Conservation (phyloP, 352 stramenopile genomes). For the Pythium biforme region DNA sequence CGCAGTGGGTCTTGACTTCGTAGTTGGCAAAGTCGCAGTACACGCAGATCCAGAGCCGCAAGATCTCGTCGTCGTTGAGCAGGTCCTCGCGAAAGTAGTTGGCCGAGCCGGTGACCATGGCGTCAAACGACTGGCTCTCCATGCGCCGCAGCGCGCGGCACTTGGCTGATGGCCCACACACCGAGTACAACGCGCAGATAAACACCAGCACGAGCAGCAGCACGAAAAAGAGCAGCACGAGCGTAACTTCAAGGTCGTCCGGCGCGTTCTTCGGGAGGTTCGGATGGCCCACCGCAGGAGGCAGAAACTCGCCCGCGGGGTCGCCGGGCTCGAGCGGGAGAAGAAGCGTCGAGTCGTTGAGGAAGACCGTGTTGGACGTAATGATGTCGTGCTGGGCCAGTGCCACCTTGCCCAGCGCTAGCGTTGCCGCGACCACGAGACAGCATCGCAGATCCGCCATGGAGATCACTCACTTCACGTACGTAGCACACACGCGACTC, state of each 20-base stretch:
- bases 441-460: neutral
- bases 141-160: slow-evolving; percentile 21
- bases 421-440: neutral
- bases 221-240: slow-evolving; percentile 39
- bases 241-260: slow-evolving; percentile 29
- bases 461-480: neutral
- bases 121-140: slow-evolving; percentile 29
- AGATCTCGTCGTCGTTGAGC: slow-evolving; percentile 48
- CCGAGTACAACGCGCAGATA: slow-evolving; percentile 33
- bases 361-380: neutral
- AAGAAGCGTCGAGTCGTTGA: neutral
- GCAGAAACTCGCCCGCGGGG: slow-evolving; percentile 3
- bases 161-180: slow-evolving; percentile 30
- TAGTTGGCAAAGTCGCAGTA: slow-evolving; percentile 66
- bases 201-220: slow-evolving; percentile 33
- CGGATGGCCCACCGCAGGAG: neutral
- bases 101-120: slow-evolving; percentile 23
- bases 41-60: slow-evolving; percentile 50
- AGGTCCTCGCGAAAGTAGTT: slow-evolving; percentile 50
- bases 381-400: slow-evolving; percentile 17
- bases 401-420: neutral
- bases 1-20: slow-evolving; percentile 48
- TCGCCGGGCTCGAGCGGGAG: slow-evolving; percentile 1
- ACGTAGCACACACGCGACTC: neutral
- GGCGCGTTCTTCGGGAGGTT: neutral